These are phyloP conservation scores for Coemansia sp. DNA, from an alignment of 192 early-diverging fungal species.

Conservation along the genomic window DNA sequence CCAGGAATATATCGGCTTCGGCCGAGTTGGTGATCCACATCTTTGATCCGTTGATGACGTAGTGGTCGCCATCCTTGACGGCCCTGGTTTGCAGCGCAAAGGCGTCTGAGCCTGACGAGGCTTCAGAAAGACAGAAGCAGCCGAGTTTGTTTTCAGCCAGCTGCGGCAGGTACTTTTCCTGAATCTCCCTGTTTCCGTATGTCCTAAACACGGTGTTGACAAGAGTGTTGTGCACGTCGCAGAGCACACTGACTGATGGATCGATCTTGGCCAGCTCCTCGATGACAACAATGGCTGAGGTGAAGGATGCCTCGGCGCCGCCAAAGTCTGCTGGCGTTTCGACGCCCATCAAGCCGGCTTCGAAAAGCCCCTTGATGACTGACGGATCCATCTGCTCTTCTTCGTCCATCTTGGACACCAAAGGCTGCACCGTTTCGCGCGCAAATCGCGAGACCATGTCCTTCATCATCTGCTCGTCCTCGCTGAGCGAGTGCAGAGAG, in stretches of 20 bases:
- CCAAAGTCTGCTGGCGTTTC: constrained; percentile 81
- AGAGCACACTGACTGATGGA: constrained; percentile 85
- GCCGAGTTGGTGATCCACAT: constrained; percentile 98
- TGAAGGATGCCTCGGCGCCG: constrained; percentile 82
- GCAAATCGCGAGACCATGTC: constrained; percentile 82
- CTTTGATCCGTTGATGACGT: constrained; percentile 83
- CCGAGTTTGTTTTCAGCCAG: constrained; percentile 84
- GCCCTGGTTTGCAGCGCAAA: constrained; percentile 90
- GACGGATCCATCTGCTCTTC: constrained; percentile 76
- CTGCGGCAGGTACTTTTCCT: constrained; percentile 83
- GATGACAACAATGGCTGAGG: constrained; percentile 80
- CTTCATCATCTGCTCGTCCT: constrained; percentile 84
- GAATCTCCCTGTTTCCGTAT: constrained; percentile 72
- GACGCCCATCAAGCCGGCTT: constrained; percentile 93
- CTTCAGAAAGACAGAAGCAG: constrained; percentile 94
- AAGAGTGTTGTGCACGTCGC: constrained; percentile 97
- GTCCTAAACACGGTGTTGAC: constrained; percentile 91
- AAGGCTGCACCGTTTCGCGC: constrained; percentile 78
- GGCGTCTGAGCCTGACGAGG: constrained; percentile 89
- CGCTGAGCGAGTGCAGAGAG: constrained; percentile 82
- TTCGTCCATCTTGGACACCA: constrained; percentile 91
- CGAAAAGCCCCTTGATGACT: constrained; percentile 83
- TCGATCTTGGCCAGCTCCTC: constrained; percentile 97
- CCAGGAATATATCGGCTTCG: constrained; percentile 94
- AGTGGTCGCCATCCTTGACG: constrained; percentile 84